Conservation (phyloP, 225 moss, liverwort and hornwort species). For the Neckera pumila region DNA sequence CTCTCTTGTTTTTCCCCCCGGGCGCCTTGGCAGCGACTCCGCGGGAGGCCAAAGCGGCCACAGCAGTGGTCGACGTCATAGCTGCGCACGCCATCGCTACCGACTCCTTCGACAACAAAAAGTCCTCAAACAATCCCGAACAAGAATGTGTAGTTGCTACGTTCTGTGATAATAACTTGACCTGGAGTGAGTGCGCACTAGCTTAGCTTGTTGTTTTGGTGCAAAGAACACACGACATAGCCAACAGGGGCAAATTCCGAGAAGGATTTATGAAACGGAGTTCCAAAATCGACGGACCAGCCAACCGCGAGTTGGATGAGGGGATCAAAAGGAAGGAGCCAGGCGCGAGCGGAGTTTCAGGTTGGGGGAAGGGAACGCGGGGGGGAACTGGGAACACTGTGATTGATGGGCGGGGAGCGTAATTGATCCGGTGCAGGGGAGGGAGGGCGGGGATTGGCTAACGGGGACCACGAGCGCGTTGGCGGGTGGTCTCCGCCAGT, state of each 20-base stretch:
- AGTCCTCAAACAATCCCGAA: background rate
- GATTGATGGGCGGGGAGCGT: background rate
- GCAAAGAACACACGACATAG: background rate
- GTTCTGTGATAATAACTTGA: background rate
- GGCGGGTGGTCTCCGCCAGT: background rate
- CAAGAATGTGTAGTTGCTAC: background rate
- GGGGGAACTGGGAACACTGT: background rate
- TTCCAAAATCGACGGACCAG: background rate
- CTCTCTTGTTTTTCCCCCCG: background rate
- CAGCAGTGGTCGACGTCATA: conserved; percentile 9
- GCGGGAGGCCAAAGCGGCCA: conserved; percentile 4
- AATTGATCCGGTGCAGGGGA: background rate
- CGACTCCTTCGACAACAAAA: background rate
- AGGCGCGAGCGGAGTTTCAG: too few species aligned
- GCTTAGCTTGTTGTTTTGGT: background rate
- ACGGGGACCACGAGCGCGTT: background rate
- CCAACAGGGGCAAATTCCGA: background rate
- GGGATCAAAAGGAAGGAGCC: background rate
- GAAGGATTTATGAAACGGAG: background rate
- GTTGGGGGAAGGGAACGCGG: background rate
- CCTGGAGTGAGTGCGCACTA: background rate
- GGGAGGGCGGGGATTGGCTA: background rate
- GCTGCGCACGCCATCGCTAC: conserved; percentile 34
- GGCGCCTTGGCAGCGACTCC: background rate
- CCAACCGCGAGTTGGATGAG: background rate